Conservation (phyloP, 352 stramenopile species). For the Peronosclerospora sorghi region DNA sequence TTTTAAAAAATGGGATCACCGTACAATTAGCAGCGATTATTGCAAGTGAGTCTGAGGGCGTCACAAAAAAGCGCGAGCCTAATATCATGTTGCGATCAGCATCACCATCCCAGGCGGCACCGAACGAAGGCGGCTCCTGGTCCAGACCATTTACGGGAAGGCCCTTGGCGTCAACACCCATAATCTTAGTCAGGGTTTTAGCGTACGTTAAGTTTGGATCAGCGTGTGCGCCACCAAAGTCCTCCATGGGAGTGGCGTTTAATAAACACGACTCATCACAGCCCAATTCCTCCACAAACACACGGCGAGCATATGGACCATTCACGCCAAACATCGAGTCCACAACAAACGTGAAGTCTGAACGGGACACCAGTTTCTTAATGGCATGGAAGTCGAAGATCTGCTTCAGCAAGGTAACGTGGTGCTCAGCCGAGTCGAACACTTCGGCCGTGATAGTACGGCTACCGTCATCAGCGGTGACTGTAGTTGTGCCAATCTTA, state of each 20-base stretch:
- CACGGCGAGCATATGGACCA: constrained; percentile 89
- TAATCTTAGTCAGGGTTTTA: constrained; percentile 90
- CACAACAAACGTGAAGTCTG: constrained; percentile 93
- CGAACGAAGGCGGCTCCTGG: constrained; percentile 73
- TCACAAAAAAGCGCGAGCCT: constrained; percentile 96
- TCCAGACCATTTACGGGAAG: constrained; percentile 67
- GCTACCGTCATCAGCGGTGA: constrained; percentile 81
- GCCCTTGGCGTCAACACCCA: constrained; percentile 89
- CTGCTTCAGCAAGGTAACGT: constrained; percentile 90
- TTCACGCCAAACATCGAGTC: constrained; percentile 98
- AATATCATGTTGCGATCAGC: constrained; percentile 99
- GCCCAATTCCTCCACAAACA: constrained; percentile 96
- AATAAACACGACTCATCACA: constrained; percentile 69
- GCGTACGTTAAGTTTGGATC: constrained; percentile 99
- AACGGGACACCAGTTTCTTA: constrained; percentile 83
- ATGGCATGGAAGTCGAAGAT: constrained; percentile 97
- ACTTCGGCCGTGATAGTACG: constrained; percentile 93
- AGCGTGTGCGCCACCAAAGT: constrained; percentile 95
- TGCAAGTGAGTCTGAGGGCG: constrained; percentile 96
- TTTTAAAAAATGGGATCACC: constrained; percentile 94
- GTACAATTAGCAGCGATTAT: constrained; percentile 97
- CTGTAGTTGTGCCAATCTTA: constrained; percentile 55
- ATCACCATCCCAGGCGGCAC: constrained; percentile 96
- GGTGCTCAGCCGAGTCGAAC: constrained; percentile 95
- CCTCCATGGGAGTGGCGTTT: constrained; percentile 92